Evolutionary conservation across 1,139 yeast species (phyloP).

Genomic region (Geotrichum aggregatum): DNA sequence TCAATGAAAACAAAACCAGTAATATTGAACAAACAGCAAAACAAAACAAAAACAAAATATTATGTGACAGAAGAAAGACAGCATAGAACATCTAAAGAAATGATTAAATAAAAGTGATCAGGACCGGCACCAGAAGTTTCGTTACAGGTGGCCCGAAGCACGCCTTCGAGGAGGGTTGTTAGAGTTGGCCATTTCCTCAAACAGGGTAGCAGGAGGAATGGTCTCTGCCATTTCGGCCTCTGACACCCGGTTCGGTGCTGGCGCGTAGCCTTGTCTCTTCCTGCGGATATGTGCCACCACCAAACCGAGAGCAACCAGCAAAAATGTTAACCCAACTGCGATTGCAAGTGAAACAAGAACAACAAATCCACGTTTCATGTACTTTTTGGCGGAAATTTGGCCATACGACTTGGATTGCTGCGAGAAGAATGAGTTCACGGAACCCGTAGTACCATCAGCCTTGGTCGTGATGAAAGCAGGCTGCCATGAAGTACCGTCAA

Average conservation of each 20-base stretch:
- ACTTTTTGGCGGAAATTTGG: conserved; percentile 24
- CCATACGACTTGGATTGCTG: conserved; percentile 26
- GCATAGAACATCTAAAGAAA: background rate
- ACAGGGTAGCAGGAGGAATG: conserved; percentile 59
- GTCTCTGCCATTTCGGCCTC: conserved; percentile 65
- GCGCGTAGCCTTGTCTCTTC: conserved; percentile 41
- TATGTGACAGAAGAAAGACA: background rate
- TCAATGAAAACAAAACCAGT: background rate
- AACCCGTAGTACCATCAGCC: conserved; percentile 27
- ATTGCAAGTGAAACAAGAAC: conserved; percentile 85
- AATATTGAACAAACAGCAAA: background rate
- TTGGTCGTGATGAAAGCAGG: conserved; percentile 54
- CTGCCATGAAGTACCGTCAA: conserved; percentile 65
- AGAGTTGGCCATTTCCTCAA: conserved; percentile 47
- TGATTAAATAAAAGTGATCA: background rate
- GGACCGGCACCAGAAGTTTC: background rate
- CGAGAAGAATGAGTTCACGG: conserved; percentile 31
- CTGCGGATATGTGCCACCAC: conserved; percentile 48
- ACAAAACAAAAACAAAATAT: background rate
- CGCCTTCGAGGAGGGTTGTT: conserved; percentile 5
- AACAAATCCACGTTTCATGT: conserved; percentile 62
- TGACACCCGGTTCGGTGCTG: conserved; percentile 50
- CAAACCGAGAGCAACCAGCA: conserved; percentile 62
- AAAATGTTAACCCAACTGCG: conserved; percentile 72
- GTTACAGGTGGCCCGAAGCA: background rate